Base-by-base conservation (phyloP, 192 early-diverging fungal genomes). In the Coemansia sp. region DNA sequence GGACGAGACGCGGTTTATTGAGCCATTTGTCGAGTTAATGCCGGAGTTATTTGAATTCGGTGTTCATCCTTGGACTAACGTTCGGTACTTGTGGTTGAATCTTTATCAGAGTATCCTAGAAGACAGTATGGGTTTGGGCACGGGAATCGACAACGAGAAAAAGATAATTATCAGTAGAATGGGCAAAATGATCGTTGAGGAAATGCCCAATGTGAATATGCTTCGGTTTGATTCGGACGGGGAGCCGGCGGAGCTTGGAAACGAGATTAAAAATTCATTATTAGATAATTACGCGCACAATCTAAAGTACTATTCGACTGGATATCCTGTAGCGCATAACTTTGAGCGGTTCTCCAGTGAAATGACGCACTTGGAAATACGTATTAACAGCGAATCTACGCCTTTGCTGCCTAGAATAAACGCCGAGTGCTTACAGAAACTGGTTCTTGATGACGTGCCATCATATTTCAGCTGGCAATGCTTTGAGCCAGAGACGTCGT, bases 21-120 rank as follows among this genome's bases (percentile, higher is more conserved):
- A 17, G 56, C 56, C 56, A 4, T 57, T 57, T 57, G 56, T 57
- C 8, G 11, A 33, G 30, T 5, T 30, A 30, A 57, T 57, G 32
- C 31, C 29, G 0, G 7, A 5, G 2, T 31, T 57, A 11, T 57
- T 57, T 34, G 31, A 1, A 18, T 57, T 57, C 32, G 29, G 30
- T 2, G n/a, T 3, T 7, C 22, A 34, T 2, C 0, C 3, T 2
- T 57, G 56, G 56, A 2, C 16, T 2, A 34, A 17, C 8, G 56
- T 57, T 14, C 14, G n/a, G 31, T 8, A 22, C 6, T n/a, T 57
- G 32, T 33, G 31, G 32, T 31, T 57, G 28, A 34, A 57, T 18
- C 8, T 57, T 28, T 57, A 57, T 30, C 12, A 31, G 56, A 18
- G 11, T 31, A 34, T 57, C 17, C 3, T 33, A 16, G 31, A 34